Conservation (phyloP, 768 basidiomycete species). For the Boletus sensibilis region DNA sequence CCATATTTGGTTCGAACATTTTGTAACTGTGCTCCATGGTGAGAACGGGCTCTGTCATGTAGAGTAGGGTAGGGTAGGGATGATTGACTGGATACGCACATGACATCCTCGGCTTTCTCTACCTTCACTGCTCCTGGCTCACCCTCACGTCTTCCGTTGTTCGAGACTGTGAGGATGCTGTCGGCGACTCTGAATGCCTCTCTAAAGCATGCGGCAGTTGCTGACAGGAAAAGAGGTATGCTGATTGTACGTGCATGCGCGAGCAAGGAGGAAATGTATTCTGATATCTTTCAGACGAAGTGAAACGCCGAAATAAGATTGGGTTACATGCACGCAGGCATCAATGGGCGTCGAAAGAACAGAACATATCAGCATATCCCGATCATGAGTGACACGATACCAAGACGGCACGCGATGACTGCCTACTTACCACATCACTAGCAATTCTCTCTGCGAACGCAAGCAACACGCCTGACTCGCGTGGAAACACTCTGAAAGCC, state of each 20-base stretch:
- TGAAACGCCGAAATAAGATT: neutral
- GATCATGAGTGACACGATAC: slow-evolving; percentile 1
- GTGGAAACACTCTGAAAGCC: slow-evolving; percentile 86
- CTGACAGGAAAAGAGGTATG: slow-evolving; percentile 71
- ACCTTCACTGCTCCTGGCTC: slow-evolving; percentile 36
- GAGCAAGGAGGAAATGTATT: slow-evolving; percentile 80
- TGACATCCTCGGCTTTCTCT: slow-evolving; percentile 73
- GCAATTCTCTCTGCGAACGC: slow-evolving; percentile 84
- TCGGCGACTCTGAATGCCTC: slow-evolving; percentile 89
- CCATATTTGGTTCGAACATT: slow-evolving; percentile 97
- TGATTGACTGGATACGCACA: slow-evolving; percentile 49
- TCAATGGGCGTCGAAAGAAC: neutral
- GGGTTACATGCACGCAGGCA: neutral
- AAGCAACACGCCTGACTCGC: slow-evolving; percentile 69
- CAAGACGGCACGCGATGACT: neutral
- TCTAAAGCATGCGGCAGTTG: slow-evolving; percentile 85
- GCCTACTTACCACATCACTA: slow-evolving; percentile 69
- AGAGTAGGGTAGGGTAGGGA: neutral
- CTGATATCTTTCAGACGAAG: slow-evolving; percentile 60
- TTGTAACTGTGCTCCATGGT: slow-evolving; percentile 56
- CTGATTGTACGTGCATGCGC: slow-evolving; percentile 74
- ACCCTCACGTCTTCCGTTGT: slow-evolving; percentile 2
- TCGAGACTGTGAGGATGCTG: slow-evolving; percentile 56
- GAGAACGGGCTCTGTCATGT: neutral
- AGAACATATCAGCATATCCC: neutral